These are phyloP conservation scores for Viridothelium virens DNA, from an alignment of 495 filamentous ascomycete species.

Conservation along the genomic window DNA sequence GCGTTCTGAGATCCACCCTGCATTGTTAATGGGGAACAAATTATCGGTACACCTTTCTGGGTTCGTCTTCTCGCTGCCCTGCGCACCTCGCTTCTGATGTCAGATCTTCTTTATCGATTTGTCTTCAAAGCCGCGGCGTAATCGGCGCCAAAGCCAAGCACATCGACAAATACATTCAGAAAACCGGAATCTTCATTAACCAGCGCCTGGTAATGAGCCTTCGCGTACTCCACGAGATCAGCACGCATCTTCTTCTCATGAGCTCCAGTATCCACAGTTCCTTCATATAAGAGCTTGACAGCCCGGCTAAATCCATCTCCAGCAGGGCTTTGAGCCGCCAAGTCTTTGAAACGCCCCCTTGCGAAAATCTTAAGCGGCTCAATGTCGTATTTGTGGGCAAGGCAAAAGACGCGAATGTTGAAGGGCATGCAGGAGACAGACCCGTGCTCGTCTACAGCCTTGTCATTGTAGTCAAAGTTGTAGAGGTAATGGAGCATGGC, in stretches of 20 bases:
- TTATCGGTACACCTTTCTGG: no score
- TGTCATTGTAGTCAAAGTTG: constrained; percentile 10
- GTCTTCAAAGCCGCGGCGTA: not conserved
- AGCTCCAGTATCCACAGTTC: not conserved
- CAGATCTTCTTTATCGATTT: not conserved
- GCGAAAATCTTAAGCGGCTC: constrained; percentile 7
- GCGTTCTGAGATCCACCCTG: no score
- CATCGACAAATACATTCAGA: not conserved
- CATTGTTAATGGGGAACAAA: no score
- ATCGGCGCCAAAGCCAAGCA: not conserved
- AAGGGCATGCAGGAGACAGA: constrained; percentile 7
- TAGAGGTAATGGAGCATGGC: constrained; percentile 20
- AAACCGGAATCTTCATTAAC: not conserved
- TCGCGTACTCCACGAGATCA: not conserved
- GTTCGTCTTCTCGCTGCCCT: no score
- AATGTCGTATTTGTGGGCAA: constrained; percentile 20
- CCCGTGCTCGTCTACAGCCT: not conserved
- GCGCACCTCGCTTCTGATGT: no score
- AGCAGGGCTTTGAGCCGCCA: not conserved
- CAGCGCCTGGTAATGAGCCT: not conserved
- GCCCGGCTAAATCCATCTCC: not conserved
- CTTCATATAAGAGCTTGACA: not conserved
- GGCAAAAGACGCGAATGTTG: constrained; percentile 12
- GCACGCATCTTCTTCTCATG: constrained; percentile 1
- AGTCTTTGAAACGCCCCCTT: not conserved